These are phyloP conservation scores for Paramecium sexaurelia DNA, from an alignment of 73 alveolate species.

Conservation along the genomic window DNA sequence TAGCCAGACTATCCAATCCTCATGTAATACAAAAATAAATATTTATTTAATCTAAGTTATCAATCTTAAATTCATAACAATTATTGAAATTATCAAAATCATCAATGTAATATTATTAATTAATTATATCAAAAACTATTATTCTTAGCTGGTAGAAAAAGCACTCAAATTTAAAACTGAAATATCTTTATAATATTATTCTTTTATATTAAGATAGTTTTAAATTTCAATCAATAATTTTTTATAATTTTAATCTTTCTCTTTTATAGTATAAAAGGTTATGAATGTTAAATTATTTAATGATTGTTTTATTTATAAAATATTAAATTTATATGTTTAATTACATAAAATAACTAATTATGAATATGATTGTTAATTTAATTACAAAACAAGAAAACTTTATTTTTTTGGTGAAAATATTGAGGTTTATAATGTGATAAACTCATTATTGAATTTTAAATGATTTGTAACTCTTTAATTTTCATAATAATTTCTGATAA, in stretches of 20 bases:
- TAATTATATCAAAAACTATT: slow-evolving; percentile 77
- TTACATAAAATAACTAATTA: no score
- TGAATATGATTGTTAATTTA: slow-evolving; percentile 70
- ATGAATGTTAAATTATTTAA: no score
- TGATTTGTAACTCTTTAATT: not conserved
- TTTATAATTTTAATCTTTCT: no score
- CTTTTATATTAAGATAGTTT: no score
- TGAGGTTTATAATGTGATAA: no score
- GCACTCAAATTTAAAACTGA: slow-evolving; percentile 76
- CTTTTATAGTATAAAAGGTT: no score
- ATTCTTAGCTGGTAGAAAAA: slow-evolving; percentile 72
- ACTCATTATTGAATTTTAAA: no score
- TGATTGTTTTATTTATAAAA: no score
- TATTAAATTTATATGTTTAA: no score
- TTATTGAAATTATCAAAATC: slow-evolving; percentile 71
- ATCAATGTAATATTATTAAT: slow-evolving; percentile 65
- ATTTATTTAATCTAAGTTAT: slow-evolving; percentile 69
- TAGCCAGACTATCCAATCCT: slow-evolving; percentile 78
- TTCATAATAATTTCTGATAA: not conserved
- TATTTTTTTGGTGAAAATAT: no score
- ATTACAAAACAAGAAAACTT: slow-evolving; percentile 73
- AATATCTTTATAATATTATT: no score
- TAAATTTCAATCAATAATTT: no score
- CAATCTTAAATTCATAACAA: slow-evolving; percentile 61
- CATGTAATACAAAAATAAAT: slow-evolving; percentile 73